Evolutionary conservation across 139 green algal species (phyloP), one percentile per base, ranked within the genome.

Genomic region (Chlorella vulgaris): DNA sequence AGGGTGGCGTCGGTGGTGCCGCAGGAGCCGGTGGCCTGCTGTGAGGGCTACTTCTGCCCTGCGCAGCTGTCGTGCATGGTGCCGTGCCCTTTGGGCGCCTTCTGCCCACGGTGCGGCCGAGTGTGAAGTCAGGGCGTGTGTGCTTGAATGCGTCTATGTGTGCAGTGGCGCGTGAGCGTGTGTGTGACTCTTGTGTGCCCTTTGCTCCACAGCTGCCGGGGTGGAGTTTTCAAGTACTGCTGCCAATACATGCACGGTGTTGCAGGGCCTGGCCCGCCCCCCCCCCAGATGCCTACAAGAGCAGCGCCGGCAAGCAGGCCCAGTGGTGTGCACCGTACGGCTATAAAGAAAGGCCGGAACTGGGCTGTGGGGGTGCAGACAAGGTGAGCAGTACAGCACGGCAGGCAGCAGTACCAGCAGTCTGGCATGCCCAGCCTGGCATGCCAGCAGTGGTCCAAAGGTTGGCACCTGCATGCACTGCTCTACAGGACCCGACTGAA

Each of bases 321-420:
- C 73, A 71, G 42, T 93, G 89, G 89, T 93, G 89, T 42, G 84
- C 84, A 1, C 89, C 89, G 0, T 93, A 93, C 42, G 86, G 80
- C 24, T 93, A 93, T 84, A 91, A 90, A 76, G 42, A 80, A 70
- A 69, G 86, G 5, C 19, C 51, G 2, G 55, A 71, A 6, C 43
- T 91, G n/a, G 83, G 83, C 15, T 93, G 89, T 67, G 89, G 89
- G 2, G 89, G 89, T 5, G 89, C 89, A 7, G 89, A 93, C 82
- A 91, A 89, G 51, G 69, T 15, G 29, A 63, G 69, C 69, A 3
- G 5, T 19, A 42, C 2, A 7, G 63, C 15, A 58, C 10, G 47
- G 47, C 47, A 58, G 47, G 10, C 47, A 58, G 47, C 47, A 58
- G 47, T 58, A n/a, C n/a, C n/a, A n/a, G n/a, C n/a, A n/a, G n/a